phyloP scores from a whole-genome alignment of 441 rosid genomes.

The Capsella rubella region DNA sequence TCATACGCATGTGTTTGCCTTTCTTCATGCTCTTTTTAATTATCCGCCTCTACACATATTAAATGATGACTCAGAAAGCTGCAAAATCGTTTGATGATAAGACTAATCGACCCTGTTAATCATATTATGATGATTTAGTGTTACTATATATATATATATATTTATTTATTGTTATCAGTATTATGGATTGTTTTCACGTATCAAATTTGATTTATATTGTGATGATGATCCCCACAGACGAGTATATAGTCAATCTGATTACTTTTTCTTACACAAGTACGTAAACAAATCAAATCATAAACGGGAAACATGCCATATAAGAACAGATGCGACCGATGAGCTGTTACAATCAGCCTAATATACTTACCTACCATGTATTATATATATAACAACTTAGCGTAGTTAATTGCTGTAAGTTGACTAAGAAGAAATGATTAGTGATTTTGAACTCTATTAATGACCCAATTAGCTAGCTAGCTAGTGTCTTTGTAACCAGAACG shows the following conservation, averaged over 20 bases:
- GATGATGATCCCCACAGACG: neutral
- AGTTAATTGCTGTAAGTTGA: slow-evolving; percentile 30
- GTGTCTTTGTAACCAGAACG: neutral
- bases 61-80: neutral
- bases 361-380: neutral
- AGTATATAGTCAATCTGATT: neutral
- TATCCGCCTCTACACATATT: neutral
- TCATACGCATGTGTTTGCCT: neutral
- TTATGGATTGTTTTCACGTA: neutral
- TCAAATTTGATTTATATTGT: neutral
- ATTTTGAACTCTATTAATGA: slow-evolving; percentile 31
- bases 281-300: slow-evolving; percentile 23
- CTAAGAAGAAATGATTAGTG: slow-evolving; percentile 23
- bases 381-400: neutral
- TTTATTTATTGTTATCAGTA: too few relatives aligned
- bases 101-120: neutral
- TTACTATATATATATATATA: too few relatives aligned
- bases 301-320: slow-evolving; percentile 22
- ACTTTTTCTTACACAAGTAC: neutral
- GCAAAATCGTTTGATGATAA: neutral
- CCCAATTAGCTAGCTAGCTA: neutral
- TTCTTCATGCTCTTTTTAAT: neutral
- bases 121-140: neutral
- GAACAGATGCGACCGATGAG: slow-evolving; percentile 12
- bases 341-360: slow-evolving; percentile 13